Evolutionary conservation across 768 basidiomycete species (phyloP), one percentile per base, ranked within the genome.

Genomic region (Paxillus rubicundulus): DNA sequence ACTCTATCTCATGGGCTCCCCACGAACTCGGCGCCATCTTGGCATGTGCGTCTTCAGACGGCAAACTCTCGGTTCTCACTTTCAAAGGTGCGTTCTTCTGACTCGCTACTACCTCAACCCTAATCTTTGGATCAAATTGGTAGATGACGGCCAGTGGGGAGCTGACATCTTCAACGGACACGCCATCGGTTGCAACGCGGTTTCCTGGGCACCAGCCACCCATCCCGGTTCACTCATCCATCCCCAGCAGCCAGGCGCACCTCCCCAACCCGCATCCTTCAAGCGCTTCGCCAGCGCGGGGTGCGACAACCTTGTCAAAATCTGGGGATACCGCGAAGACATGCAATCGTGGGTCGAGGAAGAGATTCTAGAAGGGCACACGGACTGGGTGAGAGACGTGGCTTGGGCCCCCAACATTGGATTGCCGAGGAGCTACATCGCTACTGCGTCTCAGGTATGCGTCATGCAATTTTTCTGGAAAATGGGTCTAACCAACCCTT

Each of bases 371-470:
- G 89, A 92, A 45, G 94, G 92, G 0, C 96, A 99, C 70, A 82
- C 87, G 0, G 96, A 99, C 70, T 99, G 96, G 96, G 95, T 99
- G 18, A 80, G 96, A 43, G 96, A 98, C 67, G 95, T 98, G n/a
- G 92, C 96, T 0, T 98, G 95, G 94, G 95, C 95, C 1, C 96
- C 97, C 0, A 97, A 92, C 60, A 95, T 98, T 56, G 97, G 97
- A 0, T 78, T 98, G 14, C 92, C 96, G 0, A 81, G 93, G 56
- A 89, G 86, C 65, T 98, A 98, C 71, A 92, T 99, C 56, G 97
- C 97, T 6, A 95, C 94, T 2, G 93, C 93, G 0, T 94, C 92
- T 0, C 95, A 98, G 74, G 84, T 84, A 47, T 44, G 77, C 62
- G 6, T 7, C 34, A 13, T 20, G 24, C 1, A 5, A 21, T 30